These are phyloP conservation scores for Nemophila menziesii DNA, from an alignment of 257 asterid species.

Conservation along the genomic window DNA sequence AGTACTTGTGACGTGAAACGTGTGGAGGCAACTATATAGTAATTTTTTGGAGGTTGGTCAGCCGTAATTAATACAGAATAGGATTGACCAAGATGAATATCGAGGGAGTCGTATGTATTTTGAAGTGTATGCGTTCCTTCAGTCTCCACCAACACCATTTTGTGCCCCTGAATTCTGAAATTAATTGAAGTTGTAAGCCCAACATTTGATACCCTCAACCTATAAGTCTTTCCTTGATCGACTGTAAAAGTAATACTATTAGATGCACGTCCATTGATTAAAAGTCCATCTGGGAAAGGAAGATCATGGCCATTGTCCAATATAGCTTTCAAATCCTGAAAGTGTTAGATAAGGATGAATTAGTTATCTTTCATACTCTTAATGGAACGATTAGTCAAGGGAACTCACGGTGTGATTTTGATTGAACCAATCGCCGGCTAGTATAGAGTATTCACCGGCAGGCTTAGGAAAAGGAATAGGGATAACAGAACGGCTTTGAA, in stretches of 20 bases:
- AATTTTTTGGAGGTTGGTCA: conserved; percentile 32
- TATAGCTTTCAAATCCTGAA: conserved; percentile 29
- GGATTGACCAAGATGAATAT: conserved; percentile 41
- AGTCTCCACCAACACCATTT: conserved; percentile 29
- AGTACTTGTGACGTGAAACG: conserved; percentile 35
- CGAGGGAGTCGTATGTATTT: conserved; percentile 27
- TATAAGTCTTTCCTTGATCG: conserved; percentile 38
- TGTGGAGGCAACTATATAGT: conserved; percentile 24
- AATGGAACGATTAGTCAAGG: too few species aligned
- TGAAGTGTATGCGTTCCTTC: conserved; percentile 44
- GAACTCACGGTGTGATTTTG: too few species aligned
- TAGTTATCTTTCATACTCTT: too few species aligned
- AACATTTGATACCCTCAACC: conserved; percentile 38
- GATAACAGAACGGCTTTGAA: too few species aligned
- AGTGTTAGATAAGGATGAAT: background rate
- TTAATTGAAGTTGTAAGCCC: conserved; percentile 29
- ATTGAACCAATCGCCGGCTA: too few species aligned
- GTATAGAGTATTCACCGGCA: too few species aligned
- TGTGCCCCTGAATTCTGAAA: conserved; percentile 36
- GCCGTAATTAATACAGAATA: conserved; percentile 29
- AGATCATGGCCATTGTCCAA: conserved; percentile 29
- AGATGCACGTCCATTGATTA: conserved; percentile 33
- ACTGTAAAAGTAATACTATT: conserved; percentile 25
- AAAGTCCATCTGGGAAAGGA: conserved; percentile 43
- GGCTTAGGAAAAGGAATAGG: too few species aligned